Evolutionary conservation across 2,329 filamentous ascomycete genomes (phyloP), one percentile per base, ranked within the genome.

Genomic region (Lecanicillium sp.): DNA sequence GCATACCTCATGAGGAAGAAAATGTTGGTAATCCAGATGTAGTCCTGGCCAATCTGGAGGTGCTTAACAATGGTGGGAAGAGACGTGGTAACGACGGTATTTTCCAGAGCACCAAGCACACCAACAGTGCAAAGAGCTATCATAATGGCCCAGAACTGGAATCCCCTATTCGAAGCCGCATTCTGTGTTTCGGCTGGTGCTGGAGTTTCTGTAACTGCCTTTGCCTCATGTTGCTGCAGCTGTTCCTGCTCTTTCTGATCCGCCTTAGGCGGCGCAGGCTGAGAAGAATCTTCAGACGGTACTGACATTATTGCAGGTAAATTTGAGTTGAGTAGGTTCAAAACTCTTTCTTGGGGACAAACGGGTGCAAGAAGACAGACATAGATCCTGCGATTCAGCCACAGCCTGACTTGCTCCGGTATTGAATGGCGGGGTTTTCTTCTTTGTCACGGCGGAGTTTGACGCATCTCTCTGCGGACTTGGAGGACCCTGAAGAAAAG

Each of bases 61-160:
- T 54, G 32, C 4, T 44, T 26, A 3, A 49, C 42, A 9, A 57
- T 50, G 11, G 32, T 41, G 2, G 55, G 54, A n/a, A 53, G 40
- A 4, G 45, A 32, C 3, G 51, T 55, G 4, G 47, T 23, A 9
- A 51, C 35, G 15, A 57, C 43, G 3, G 48, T 52, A 20, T 39
- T 43, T 30, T 57, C 55, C 8, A 57, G 38, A 3, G 55, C 48
- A 5, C 41, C 29, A 3, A 54, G 46, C 21, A 55, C 19, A 6
- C 26, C 24, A 15, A 26, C 43, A 9, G 46, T 21, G 29, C 45
- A 49, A 3, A 56, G 37, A 7, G 44, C 40, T 10, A 48, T 17
- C 10, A 57, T 30, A 26, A 57, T 52, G 26, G 49, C 48, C 51
- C 52, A 56, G 39, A 57, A 57, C 4, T 51, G 49, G 20, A 40